Evolutionary conservation across 306 rosid species (phyloP), one percentile per base, ranked within the genome.

Genomic region (Lathyrus oleraceus): DNA sequence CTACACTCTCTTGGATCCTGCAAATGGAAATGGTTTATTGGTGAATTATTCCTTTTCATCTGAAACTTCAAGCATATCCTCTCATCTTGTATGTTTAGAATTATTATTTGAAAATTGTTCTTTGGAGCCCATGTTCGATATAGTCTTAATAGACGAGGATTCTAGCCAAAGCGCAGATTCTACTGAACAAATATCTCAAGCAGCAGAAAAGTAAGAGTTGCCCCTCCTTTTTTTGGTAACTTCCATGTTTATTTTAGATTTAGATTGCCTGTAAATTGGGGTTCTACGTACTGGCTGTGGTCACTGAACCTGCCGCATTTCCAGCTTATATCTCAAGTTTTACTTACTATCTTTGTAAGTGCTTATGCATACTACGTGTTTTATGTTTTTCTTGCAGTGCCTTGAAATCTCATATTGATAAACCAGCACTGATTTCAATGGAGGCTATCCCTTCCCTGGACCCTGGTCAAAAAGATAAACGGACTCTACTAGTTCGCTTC

Each of bases 21-120:
- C 87, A 66, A 86, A 85, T 71, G 97, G 97, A 77, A 86, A 85
- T 56, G 99, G 99, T 74, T 89, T 95, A 74, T 89, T 81, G 84
- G 92, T 87, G 78, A 87, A 91, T 39, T 91, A 91, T 81, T 85
- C 86, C 73, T 95, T 95, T 86, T 91, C 91, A 40, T 81, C 95
- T 43, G 89, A 89, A 76, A 81, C 78, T 70, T 85, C 92, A 39
- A 86, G 76, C 80, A 64, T 85, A 75, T 87, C 97, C 67, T 87
- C 96, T 54, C 87, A 79, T 56, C 97, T 91, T 76, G 86, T 87
- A 75, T 89, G 92, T 61, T 70, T 91, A 63, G 95, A 87, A 71
- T 81, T 81, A 72, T 81, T 77, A 73, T 87, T 91, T 81, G 85
- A 85, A 74, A 95, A 95, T 81, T 84, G 95, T 82, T 87, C 95